Evolutionary conservation across 169 alveolate genomes (phyloP).

Genomic region (Cryptosporidium sp.): DNA sequence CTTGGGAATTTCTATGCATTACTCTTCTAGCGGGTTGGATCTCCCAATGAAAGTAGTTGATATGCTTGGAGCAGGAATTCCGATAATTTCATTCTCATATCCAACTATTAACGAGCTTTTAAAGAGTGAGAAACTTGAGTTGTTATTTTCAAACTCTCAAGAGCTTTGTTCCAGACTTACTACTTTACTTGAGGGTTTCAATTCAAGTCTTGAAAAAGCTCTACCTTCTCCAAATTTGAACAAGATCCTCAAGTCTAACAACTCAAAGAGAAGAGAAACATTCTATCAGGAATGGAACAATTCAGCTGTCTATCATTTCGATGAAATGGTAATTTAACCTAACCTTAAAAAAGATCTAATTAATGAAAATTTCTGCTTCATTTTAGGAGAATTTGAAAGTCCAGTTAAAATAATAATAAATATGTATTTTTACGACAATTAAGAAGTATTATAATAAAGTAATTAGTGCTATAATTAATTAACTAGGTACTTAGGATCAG

Average conservation of each 20-base stretch:
- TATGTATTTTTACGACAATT: neutral
- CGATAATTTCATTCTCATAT: conserved; percentile 84
- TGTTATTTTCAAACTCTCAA: conserved; percentile 22
- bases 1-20: conserved; percentile 90
- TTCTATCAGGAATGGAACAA: conserved; percentile 51
- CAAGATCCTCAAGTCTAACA: conserved; percentile 15
- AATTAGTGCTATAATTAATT: conserved; percentile 7
- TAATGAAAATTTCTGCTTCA: neutral
- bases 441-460: neutral
- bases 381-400: neutral
- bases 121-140: neutral
- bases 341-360: neutral
- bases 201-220: neutral
- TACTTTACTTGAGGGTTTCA: conserved; percentile 9
- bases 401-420: neutral
- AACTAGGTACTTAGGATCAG: neutral
- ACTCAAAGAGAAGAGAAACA: neutral
- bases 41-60: conserved; percentile 95
- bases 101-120: conserved; percentile 78
- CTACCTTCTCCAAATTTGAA: conserved; percentile 18
- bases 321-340: conserved; percentile 29
- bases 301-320: conserved; percentile 15
- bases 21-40: conserved; percentile 91
- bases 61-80: conserved; percentile 91
- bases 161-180: conserved; percentile 16